These are phyloP conservation scores for Sporisorium sorghi DNA, from an alignment of 1,284 basidiomycete species.

Conservation along the genomic window DNA sequence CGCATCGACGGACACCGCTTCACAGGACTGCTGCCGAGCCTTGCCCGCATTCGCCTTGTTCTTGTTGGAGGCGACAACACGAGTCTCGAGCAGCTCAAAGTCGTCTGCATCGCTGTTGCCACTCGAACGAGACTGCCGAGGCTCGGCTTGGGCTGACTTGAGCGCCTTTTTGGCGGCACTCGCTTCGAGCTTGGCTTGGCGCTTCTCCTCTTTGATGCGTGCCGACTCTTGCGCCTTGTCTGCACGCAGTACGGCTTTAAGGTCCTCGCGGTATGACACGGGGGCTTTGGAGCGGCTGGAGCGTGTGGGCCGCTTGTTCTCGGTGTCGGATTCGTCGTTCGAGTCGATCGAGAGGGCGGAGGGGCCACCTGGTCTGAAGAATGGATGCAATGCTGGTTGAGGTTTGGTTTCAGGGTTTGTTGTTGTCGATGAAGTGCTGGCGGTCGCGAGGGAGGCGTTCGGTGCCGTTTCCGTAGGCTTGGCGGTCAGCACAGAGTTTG, in stretches of 20 bases:
- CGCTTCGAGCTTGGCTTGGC: conserved; percentile 9
- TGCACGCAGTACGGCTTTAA: conserved; percentile 48
- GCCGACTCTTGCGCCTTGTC: conserved; percentile 34
- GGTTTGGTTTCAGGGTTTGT: conserved; percentile 4
- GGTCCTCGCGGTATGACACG: conserved; percentile 45
- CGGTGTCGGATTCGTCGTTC: conserved; percentile 7
- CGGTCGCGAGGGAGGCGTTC: background rate
- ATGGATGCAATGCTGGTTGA: conserved; percentile 23
- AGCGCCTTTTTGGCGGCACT: conserved; percentile 15
- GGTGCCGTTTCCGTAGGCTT: background rate
- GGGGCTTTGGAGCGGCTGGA: conserved; percentile 29
- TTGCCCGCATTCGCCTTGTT: background rate
- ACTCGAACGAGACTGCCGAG: background rate
- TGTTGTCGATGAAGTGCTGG: background rate
- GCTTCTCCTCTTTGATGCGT: conserved; percentile 21
- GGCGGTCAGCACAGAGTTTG: background rate
- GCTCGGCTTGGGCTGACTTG: background rate
- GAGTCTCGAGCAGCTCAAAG: conserved; percentile 31
- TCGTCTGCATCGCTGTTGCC: conserved; percentile 3
- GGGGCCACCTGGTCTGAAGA: conserved; percentile 18
- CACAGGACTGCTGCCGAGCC: background rate
- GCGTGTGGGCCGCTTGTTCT: conserved; percentile 21
- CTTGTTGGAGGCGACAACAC: background rate
- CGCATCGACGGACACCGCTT: background rate
- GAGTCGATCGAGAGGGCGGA: conserved; percentile 2